phyloP scores from a whole-genome alignment of 176 grass and related monocot species.

The Lolium perenne region DNA sequence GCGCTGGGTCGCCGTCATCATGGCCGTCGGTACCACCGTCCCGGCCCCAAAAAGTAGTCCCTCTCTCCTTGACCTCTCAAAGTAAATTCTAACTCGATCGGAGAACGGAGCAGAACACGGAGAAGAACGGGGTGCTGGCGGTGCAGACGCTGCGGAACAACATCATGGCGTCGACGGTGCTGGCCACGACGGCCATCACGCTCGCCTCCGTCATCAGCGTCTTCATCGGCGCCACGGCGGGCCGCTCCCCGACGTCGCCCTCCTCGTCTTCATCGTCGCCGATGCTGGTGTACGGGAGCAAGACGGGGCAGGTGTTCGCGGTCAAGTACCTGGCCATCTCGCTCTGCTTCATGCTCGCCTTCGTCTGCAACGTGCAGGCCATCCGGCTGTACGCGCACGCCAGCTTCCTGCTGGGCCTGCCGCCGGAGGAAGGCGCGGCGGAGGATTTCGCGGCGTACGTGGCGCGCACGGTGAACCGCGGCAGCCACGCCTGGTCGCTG shows the following conservation, averaged over 20 bases:
- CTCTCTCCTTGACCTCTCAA: too few species aligned
- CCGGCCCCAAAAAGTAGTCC: not conserved
- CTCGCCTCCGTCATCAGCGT: conserved; percentile 73
- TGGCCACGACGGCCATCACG: conserved; percentile 80
- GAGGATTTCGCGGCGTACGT: conserved; percentile 57
- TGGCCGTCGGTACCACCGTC: conserved; percentile 58
- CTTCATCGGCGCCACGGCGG: conserved; percentile 62
- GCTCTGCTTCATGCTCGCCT: conserved; percentile 85
- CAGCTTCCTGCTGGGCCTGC: conserved; percentile 72
- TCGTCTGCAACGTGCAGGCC: conserved; percentile 88
- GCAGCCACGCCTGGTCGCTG: conserved; percentile 85
- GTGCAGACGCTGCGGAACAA: conserved; percentile 87
- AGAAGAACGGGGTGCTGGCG: conserved; percentile 76
- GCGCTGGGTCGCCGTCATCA: conserved; percentile 75
- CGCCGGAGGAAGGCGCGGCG: conserved; percentile 25
- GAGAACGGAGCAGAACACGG: conserved; percentile 44
- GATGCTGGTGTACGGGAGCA: conserved; percentile 73
- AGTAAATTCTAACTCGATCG: not conserved
- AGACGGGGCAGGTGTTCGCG: conserved; percentile 46
- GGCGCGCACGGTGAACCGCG: conserved; percentile 63
- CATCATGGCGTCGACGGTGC: conserved; percentile 92
- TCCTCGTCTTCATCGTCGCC: not conserved
- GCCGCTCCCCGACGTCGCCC: not conserved
- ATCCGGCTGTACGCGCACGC: conserved; percentile 78
- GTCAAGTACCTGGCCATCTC: conserved; percentile 81